Evolutionary conservation across 371 early-diverging fungal genomes (phyloP).

Genomic region (Apophysomyces elegans): DNA sequence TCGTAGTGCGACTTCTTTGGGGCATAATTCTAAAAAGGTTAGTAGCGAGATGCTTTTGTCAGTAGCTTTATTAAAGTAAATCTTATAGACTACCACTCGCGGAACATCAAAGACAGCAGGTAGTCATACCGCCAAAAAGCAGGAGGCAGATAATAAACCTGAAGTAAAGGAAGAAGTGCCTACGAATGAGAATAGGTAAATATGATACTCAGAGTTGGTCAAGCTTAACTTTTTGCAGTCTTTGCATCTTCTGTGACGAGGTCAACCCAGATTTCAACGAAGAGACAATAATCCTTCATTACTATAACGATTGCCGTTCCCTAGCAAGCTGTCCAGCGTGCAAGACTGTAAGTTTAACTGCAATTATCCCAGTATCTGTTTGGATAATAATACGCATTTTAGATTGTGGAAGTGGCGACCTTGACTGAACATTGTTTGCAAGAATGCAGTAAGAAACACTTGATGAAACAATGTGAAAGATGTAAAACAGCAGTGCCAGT

Average conservation of each 20-base stretch:
- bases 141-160: not conserved
- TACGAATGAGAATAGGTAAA: not conserved
- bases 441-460: conserved; percentile 68
- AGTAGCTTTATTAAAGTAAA: not conserved
- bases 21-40: not conserved
- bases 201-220: not conserved
- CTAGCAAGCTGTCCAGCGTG: conserved; percentile 74
- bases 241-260: conserved; percentile 84
- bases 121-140: conserved; percentile 8
- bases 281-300: conserved; percentile 74
- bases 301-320: conserved; percentile 78
- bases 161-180: not conserved
- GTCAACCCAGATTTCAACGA: conserved; percentile 69
- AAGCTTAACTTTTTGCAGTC: conserved; percentile 7
- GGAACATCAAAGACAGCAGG: conserved; percentile 5
- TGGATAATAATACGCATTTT: conserved; percentile 17
- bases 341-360: conserved; percentile 57
- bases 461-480: conserved; percentile 65
- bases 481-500: conserved; percentile 68
- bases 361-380: not conserved
- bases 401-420: conserved; percentile 78
- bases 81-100: conserved; percentile 2
- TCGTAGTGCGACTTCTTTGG: conserved; percentile 1
- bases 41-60: not conserved
- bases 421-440: conserved; percentile 61